These are phyloP conservation scores for Globisporangium camurandrum DNA, from an alignment of 352 stramenopile species.

Conservation along the genomic window DNA sequence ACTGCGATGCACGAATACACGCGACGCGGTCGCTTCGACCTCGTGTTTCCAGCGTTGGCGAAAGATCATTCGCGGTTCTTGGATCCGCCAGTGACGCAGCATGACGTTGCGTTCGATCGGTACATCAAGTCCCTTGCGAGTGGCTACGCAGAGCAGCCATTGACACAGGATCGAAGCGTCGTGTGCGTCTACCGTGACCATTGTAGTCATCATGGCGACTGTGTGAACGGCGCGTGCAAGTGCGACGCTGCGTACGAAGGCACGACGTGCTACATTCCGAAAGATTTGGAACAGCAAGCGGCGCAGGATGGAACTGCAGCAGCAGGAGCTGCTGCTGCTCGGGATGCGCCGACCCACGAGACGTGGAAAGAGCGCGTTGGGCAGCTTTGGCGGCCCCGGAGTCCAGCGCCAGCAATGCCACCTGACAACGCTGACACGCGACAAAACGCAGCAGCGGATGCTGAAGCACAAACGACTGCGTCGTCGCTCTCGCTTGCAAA, in stretches of 20 bases:
- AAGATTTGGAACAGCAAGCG: conserved; percentile 35
- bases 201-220: conserved; percentile 76
- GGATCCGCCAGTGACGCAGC: conserved; percentile 42
- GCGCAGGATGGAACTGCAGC: conserved; percentile 15
- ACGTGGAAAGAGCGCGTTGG: conserved; percentile 60
- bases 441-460: background rate
- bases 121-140: conserved; percentile 67
- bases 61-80: conserved; percentile 51
- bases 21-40: conserved; percentile 57
- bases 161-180: conserved; percentile 27
- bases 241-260: conserved; percentile 75
- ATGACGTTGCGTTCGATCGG: conserved; percentile 60
- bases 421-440: background rate
- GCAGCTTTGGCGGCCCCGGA: conserved; percentile 51
- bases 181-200: conserved; percentile 74
- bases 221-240: conserved; percentile 66
- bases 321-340: conserved; percentile 4
- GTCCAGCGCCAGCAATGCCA: conserved; percentile 11
- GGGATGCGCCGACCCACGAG: conserved; percentile 25
- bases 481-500: conserved; percentile 25
- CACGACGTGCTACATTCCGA: conserved; percentile 74
- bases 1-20: conserved; percentile 49
- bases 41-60: conserved; percentile 60
- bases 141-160: conserved; percentile 33
- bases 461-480: conserved; percentile 2